These are phyloP conservation scores for Amaranthus hypochondriacus DNA, from an alignment of 148 eudicot genomes.

Conservation along the genomic window DNA sequence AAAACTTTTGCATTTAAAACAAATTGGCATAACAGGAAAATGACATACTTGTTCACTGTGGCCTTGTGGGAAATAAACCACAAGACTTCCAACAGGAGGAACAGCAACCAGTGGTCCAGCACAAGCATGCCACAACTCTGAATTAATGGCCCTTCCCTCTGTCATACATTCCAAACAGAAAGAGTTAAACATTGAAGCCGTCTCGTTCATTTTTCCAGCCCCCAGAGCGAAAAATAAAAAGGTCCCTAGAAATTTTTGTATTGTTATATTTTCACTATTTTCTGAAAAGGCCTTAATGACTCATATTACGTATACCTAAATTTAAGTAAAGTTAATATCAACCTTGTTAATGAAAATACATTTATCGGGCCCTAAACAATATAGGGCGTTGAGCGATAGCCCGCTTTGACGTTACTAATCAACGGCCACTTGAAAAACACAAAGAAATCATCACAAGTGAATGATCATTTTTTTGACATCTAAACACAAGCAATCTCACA, in stretches of 20 bases:
- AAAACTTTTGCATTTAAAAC: neutral
- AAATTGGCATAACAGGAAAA: constrained; percentile 10
- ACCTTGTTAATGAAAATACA: no score
- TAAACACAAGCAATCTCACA: neutral
- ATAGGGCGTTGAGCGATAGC: no score
- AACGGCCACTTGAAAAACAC: neutral
- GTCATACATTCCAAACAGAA: constrained; percentile 16
- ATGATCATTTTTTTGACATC: neutral
- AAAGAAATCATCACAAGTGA: neutral
- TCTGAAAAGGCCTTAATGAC: no score
- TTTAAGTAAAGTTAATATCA: no score
- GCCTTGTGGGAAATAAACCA: constrained; percentile 97
- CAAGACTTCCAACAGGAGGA: constrained; percentile 94
- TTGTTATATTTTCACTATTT: no score
- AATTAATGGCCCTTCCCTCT: constrained; percentile 71
- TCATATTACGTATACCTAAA: no score
- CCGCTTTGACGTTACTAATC: no score
- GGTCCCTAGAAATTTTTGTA: no score
- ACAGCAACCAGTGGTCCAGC: constrained; percentile 91
- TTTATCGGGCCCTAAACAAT: no score
- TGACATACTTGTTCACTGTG: constrained; percentile 92
- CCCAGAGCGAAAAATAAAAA: neutral
- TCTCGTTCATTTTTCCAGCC: neutral
- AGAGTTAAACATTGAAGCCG: neutral
- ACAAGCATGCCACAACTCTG: constrained; percentile 99